phyloP scores from a whole-genome alignment of 371 early-diverging fungal species.

The Circinella minor region DNA sequence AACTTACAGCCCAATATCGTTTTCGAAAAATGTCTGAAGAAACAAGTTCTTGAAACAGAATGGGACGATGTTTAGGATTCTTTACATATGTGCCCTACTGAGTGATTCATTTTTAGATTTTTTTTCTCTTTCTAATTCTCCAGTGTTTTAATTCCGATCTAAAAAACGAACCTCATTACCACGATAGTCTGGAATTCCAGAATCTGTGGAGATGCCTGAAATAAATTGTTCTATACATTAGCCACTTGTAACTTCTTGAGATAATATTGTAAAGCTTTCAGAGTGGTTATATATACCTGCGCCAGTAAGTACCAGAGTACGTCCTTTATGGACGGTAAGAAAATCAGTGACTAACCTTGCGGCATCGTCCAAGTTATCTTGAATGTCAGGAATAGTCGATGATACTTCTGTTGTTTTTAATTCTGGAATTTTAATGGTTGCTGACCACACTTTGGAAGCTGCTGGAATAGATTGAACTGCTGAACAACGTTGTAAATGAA shows the following conservation, averaged over 20 bases:
- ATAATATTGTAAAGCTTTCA: neutral
- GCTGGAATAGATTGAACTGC: constrained; percentile 16
- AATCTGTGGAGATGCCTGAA: constrained; percentile 78
- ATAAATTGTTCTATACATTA: neutral
- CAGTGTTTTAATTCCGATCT: too few relatives aligned
- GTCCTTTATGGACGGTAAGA: constrained; percentile 44
- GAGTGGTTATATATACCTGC: constrained; percentile 37
- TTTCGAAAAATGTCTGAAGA: constrained; percentile 65
- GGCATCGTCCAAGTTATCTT: constrained; percentile 31
- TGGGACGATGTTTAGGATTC: constrained; percentile 83
- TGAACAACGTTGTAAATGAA: constrained; percentile 24
- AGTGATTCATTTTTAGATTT: neutral
- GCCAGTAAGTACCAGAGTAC: constrained; percentile 56
- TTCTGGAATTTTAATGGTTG: constrained; percentile 46
- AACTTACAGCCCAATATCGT: constrained; percentile 81
- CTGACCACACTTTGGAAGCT: constrained; percentile 29
- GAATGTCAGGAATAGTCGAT: constrained; percentile 13
- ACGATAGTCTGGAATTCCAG: constrained; percentile 90
- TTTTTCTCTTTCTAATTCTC: too few relatives aligned
- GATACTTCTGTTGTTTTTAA: constrained; percentile 23
- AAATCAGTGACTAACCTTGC: constrained; percentile 44
- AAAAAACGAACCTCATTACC: constrained; percentile 59
- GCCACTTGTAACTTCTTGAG: neutral
- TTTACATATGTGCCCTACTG: constrained; percentile 72
- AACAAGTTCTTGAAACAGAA: constrained; percentile 77